phyloP scores from a whole-genome alignment of 1,139 yeast genomes.

The Kurtzmaniella quercitrusa region DNA sequence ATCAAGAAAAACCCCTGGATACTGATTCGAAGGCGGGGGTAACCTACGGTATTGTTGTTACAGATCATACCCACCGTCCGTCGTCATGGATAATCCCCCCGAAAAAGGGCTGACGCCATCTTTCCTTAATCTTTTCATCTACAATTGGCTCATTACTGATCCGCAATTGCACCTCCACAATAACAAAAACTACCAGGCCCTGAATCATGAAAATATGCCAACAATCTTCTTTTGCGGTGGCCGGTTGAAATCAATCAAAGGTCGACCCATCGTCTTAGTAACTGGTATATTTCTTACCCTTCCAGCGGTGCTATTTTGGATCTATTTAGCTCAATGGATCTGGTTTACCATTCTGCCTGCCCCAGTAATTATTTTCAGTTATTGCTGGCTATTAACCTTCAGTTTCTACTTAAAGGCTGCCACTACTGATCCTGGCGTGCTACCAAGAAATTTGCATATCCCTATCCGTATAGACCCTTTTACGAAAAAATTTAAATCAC shows the following conservation, averaged over 20 bases:
- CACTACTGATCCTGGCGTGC: constrained; percentile 63
- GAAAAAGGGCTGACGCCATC: constrained; percentile 6
- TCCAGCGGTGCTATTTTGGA: constrained; percentile 47
- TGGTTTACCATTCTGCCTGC: constrained; percentile 60
- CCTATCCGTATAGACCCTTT: constrained; percentile 22
- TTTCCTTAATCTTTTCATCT: constrained; percentile 21
- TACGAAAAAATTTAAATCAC: constrained; percentile 11
- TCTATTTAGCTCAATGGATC: constrained; percentile 48
- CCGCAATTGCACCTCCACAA: constrained; percentile 19
- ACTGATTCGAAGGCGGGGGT: too few relatives aligned
- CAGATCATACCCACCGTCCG: too few relatives aligned
- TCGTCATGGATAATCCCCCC: background rate
- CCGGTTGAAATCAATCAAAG: constrained; percentile 42
- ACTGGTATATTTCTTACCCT: constrained; percentile 33
- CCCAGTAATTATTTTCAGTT: constrained; percentile 52
- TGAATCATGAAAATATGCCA: constrained; percentile 24
- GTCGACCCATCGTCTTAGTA: constrained; percentile 30
- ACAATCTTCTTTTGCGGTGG: constrained; percentile 62
- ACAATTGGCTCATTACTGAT: constrained; percentile 44
- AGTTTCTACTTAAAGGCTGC: constrained; percentile 51
- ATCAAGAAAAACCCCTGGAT: too few relatives aligned
- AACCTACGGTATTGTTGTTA: too few relatives aligned
- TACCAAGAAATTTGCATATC: constrained; percentile 67
- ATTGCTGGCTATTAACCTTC: constrained; percentile 50
- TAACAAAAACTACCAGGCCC: constrained; percentile 33